Percentiles rank a stretch among this genome's conserved stretches.
phyloP scores from a whole-genome alignment of 2,329 filamentous ascomycete genomes.

The Fusarium drepaniforme region DNA sequence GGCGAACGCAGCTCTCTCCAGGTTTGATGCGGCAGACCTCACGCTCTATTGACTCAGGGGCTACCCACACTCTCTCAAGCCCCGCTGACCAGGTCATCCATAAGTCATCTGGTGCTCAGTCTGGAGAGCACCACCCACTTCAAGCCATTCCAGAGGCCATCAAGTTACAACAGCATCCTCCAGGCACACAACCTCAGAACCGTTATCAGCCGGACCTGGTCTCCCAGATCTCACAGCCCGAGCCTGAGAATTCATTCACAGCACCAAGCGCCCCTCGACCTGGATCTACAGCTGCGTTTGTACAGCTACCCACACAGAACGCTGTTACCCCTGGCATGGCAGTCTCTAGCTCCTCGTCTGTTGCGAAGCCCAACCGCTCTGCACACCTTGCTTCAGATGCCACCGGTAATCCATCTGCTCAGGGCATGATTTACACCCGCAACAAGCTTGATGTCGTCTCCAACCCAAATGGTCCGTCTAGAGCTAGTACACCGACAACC shows the following conservation, averaged over 20 bases:
- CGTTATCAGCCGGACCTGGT: background rate
- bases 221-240: background rate
- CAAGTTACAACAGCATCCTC: background rate
- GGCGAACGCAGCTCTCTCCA: background rate
- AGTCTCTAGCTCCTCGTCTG: background rate
- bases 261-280: background rate
- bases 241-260: background rate
- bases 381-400: background rate
- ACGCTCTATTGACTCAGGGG: background rate
- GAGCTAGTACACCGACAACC: background rate
- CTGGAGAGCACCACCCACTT: background rate
- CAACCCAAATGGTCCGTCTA: background rate
- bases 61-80: background rate
- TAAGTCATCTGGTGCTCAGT: background rate
- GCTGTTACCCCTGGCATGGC: background rate
- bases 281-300: background rate
- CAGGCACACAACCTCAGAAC: background rate
- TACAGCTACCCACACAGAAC: background rate
- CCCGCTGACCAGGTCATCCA: background rate
- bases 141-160: background rate
- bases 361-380: background rate
- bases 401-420: background rate
- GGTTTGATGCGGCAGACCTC: background rate
- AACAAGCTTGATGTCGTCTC: background rate
- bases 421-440: background rate